Evolutionary conservation across 192 early-diverging fungal species (phyloP).

Genomic region (Borealophlyctis nickersoniae): DNA sequence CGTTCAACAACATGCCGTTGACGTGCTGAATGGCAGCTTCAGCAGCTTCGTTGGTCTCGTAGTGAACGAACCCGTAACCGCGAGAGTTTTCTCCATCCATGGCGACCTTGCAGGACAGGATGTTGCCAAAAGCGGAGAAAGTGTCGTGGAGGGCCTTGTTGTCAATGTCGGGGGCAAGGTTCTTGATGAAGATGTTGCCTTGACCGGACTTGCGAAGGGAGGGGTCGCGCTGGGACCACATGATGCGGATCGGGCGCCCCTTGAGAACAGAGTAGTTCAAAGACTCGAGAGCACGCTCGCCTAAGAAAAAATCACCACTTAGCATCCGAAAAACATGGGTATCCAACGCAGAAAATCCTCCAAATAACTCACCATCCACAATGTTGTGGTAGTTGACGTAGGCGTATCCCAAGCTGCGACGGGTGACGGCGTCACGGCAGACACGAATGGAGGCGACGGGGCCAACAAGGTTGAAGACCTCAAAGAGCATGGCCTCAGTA

Average conservation of each 20-base stretch:
- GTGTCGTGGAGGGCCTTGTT: conserved; percentile 99
- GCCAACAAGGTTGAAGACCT: conserved; percentile 93
- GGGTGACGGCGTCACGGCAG: conserved; percentile 95
- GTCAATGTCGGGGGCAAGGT: conserved; percentile 95
- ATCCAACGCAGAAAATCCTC: conserved; percentile 10
- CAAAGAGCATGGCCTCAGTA: conserved; percentile 95
- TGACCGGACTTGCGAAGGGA: conserved; percentile 83
- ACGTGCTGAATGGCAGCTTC: conserved; percentile 95
- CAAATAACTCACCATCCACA: conserved; percentile 74
- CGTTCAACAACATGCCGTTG: conserved; percentile 99
- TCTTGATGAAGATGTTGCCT: conserved; percentile 99
- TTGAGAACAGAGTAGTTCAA: conserved; percentile 97
- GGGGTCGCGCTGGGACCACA: conserved; percentile 99
- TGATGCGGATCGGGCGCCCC: conserved; percentile 95
- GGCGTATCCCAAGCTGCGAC: conserved; percentile 93
- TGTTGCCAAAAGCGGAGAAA: conserved; percentile 95
- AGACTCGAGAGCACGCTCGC: conserved; percentile 87
- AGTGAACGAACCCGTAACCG: conserved; percentile 99
- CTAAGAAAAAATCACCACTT: too few species aligned
- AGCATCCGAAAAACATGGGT: conserved; percentile 56
- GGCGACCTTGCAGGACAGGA: conserved; percentile 97
- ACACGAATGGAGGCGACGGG: conserved; percentile 97
- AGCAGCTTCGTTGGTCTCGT: conserved; percentile 90
- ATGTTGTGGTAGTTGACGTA: conserved; percentile 98
- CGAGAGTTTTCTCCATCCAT: conserved; percentile 75